Evolutionary conservation across 2,329 filamentous ascomycete species (phyloP).

Genomic region (Colletotrichum chrysophilum): DNA sequence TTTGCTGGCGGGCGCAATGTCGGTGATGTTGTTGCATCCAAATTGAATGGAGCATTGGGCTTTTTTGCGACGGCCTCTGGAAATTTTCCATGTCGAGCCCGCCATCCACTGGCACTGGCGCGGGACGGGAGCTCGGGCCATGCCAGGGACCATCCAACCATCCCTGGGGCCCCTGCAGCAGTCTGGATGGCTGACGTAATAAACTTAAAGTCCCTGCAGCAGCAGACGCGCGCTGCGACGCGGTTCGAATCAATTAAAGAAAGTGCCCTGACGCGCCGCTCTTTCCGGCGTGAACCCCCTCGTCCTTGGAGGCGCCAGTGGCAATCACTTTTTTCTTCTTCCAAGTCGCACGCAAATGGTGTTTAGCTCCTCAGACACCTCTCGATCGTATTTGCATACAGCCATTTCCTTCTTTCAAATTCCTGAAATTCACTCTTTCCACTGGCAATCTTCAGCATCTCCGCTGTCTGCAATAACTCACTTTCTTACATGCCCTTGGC

Average conservation of each 20-base stretch:
- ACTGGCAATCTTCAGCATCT: background rate
- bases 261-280: background rate
- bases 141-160: background rate
- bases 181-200: conserved; percentile 1
- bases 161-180: background rate
- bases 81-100: conserved; percentile 5
- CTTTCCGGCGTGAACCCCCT: background rate
- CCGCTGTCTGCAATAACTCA: accelerated
- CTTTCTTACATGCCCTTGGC: background rate
- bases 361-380: accelerated
- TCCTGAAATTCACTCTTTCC: background rate
- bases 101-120: background rate
- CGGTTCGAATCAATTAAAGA: conserved; percentile 19
- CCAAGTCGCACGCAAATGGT: background rate
- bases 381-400: background rate
- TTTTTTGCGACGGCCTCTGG: background rate
- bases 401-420: background rate
- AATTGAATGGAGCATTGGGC: background rate
- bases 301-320: background rate
- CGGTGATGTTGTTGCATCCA: background rate
- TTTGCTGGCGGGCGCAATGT: background rate
- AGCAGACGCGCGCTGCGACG: conserved; percentile 23
- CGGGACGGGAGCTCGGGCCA: conserved; percentile 9
- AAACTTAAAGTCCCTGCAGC: background rate
- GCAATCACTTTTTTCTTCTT: background rate